Evolutionary conservation across 1,284 basidiomycete species (phyloP).

Genomic region (Sporisorium sorghi): DNA sequence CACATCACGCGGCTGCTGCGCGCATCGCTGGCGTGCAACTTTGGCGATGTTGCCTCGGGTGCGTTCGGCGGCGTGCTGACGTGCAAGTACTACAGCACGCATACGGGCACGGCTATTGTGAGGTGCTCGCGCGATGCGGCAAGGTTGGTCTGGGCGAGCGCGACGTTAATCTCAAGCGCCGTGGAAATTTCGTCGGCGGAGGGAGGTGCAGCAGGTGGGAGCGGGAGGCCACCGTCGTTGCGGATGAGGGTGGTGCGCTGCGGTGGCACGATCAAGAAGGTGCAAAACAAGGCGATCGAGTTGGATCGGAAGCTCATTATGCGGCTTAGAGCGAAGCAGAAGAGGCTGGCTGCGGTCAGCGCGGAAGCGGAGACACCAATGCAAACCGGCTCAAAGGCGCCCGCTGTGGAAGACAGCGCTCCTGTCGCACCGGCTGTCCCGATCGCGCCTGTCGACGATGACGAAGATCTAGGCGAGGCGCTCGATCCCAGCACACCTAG

Average conservation of each 20-base stretch:
- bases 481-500: conserved; percentile 14
- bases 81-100: conserved; percentile 53
- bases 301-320: conserved; percentile 43
- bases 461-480: conserved; percentile 45
- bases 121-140: conserved; percentile 51
- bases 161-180: conserved; percentile 41
- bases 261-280: conserved; percentile 58
- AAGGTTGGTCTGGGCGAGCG: conserved; percentile 47
- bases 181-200: conserved; percentile 14
- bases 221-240: conserved; percentile 6
- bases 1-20: conserved; percentile 43
- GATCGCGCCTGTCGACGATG: conserved; percentile 14
- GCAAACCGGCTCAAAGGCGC: not conserved
- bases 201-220: too few relatives aligned
- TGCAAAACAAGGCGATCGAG: conserved; percentile 53
- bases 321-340: conserved; percentile 29
- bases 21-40: conserved; percentile 39
- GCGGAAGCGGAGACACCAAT: not conserved
- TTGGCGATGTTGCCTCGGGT: conserved; percentile 52
- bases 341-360: conserved; percentile 1
- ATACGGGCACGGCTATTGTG: conserved; percentile 51
- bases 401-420: not conserved
- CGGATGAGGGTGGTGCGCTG: conserved; percentile 47
- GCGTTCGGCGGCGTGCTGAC: conserved; percentile 40
- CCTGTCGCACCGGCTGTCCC: not conserved